Conservation (phyloP, 2,329 filamentous ascomycete species). For the Sodiomyces alkalinus region DNA sequence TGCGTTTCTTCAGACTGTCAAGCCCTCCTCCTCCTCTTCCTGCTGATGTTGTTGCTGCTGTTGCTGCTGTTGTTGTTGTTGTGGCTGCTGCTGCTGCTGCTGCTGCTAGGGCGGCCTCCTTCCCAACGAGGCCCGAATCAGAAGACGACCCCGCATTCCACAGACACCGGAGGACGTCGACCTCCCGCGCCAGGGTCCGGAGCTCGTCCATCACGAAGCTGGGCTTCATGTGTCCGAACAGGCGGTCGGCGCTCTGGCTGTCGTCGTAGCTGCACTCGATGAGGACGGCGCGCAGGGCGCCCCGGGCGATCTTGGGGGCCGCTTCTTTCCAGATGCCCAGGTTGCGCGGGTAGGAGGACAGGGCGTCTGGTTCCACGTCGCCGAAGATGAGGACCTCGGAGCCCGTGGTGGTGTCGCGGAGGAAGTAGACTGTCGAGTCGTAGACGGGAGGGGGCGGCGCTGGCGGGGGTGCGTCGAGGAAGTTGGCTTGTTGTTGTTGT, state of each 20-base stretch:
- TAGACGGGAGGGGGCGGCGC: conserved; percentile 31
- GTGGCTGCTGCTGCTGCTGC: too few species aligned
- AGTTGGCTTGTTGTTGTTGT: neutral
- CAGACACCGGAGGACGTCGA: conserved; percentile 27
- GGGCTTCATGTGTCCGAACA: conserved; percentile 85
- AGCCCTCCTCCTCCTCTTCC: too few species aligned
- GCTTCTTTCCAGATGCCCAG: conserved; percentile 75
- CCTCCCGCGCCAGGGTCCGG: conserved; percentile 52
- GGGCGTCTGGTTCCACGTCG: conserved; percentile 81
- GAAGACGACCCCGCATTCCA: too few species aligned
- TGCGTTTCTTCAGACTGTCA: too few species aligned
- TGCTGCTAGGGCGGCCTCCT: too few species aligned
- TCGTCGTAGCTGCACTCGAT: conserved; percentile 95
- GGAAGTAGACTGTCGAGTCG: conserved; percentile 88
- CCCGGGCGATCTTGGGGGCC: conserved; percentile 64
- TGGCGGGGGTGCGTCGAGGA: conserved; percentile 2
- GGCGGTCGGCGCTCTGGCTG: conserved; percentile 54
- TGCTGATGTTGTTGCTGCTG: too few species aligned
- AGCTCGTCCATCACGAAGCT: conserved; percentile 72
- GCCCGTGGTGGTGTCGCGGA: conserved; percentile 55
- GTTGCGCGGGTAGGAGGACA: conserved; percentile 72
- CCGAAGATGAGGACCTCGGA: conserved; percentile 86
- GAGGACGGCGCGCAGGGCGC: conserved; percentile 65
- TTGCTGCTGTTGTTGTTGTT: too few species aligned
- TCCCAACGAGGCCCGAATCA: too few species aligned